phyloP scores from a whole-genome alignment of 2,329 filamentous ascomycete species.

The Neurospora sp. region DNA sequence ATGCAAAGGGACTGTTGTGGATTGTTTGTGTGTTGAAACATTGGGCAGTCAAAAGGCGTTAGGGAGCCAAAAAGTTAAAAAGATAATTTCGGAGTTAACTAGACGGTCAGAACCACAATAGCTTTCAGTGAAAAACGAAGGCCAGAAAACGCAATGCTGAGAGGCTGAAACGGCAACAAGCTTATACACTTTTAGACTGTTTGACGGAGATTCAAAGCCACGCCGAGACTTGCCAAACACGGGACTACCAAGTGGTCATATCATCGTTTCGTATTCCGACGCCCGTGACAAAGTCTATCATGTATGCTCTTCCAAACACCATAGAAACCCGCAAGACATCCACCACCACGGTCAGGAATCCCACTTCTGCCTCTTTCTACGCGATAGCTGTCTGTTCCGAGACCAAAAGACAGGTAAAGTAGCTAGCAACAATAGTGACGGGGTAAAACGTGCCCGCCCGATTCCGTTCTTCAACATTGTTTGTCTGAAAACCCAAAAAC shows the following conservation, averaged over 20 bases:
- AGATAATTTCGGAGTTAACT: background rate
- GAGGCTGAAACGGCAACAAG: background rate
- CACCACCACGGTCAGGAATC: background rate
- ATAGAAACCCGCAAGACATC: background rate
- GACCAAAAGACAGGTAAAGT: background rate
- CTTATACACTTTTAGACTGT: background rate
- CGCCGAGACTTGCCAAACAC: background rate
- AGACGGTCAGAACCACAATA: background rate
- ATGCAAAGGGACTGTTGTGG: background rate
- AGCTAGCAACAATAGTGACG: background rate
- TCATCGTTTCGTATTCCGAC: background rate
- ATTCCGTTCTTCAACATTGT: background rate
- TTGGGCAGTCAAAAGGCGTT: background rate
- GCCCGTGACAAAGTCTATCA: background rate
- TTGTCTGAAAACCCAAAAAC: slow-evolving; percentile 15
- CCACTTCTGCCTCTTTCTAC: background rate
- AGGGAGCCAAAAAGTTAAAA: background rate
- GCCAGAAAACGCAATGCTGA: background rate
- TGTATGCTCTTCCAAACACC: background rate
- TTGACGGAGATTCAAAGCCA: background rate
- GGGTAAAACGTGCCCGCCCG: background rate
- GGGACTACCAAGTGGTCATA: background rate
- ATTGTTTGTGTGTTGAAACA: background rate
- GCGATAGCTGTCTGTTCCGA: background rate
- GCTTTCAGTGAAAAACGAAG: background rate